Percentiles rank a stretch among this genome's conserved stretches.
Evolutionary conservation across 805 yeast genomes (phyloP).

Genomic region (Sugiyamaella floridensis): DNA sequence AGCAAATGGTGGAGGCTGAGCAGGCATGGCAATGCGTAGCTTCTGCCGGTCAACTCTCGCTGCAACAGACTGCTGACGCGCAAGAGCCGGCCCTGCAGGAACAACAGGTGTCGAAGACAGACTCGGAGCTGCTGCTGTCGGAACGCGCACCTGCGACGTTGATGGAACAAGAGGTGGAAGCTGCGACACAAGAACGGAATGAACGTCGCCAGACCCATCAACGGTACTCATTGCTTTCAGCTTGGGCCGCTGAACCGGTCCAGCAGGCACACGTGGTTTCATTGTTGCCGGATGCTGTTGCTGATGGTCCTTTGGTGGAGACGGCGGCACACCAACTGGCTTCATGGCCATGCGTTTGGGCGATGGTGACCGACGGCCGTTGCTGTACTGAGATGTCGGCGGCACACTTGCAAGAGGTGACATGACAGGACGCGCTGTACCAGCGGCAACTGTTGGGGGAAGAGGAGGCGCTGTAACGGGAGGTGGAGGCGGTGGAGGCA

Average conservation of each 20-base stretch:
- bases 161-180: not conserved
- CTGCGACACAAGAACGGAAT: not conserved
- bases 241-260: not conserved
- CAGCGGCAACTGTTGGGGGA: not conserved
- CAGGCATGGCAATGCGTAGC: slow-evolving; percentile 15
- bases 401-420: not conserved
- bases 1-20: slow-evolving; percentile 2
- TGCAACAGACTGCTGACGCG: not conserved
- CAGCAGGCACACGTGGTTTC: not conserved
- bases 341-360: slow-evolving; percentile 18
- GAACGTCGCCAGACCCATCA: not conserved
- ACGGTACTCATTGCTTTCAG: slow-evolving; percentile 2
- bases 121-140: not conserved
- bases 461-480: not conserved
- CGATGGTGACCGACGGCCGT: slow-evolving; percentile 15
- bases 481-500: not conserved
- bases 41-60: not conserved
- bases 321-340: slow-evolving; percentile 2
- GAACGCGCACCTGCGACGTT: not conserved
- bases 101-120: not conserved
- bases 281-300: not conserved
- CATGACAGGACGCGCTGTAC: not conserved
- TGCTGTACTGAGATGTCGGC: not conserved
- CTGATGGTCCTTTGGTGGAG: slow-evolving; percentile 2
- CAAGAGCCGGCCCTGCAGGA: not conserved